Evolutionary conservation across 805 yeast genomes (phyloP).

Genomic region (Sugiyamaella lignohabitans): DNA sequence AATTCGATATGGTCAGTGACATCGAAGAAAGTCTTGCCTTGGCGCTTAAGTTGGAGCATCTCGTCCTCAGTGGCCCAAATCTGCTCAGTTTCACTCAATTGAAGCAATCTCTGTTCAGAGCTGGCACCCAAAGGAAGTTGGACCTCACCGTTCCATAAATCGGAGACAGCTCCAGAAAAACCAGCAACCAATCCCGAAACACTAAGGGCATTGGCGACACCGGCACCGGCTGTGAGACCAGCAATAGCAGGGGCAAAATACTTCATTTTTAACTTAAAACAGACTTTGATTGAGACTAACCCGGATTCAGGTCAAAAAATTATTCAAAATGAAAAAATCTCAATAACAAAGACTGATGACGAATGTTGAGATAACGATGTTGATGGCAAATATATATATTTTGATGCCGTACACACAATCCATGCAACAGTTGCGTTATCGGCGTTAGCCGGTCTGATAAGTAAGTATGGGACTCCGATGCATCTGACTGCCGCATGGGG

Average conservation of each 20-base stretch:
- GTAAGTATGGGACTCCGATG: too few species aligned
- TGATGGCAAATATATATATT: too few species aligned
- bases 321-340: too few species aligned
- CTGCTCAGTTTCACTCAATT: slow-evolving; percentile 10
- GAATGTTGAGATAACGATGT: too few species aligned
- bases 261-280: background rate
- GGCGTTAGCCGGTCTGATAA: too few species aligned
- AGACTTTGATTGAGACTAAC: too few species aligned
- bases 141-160: background rate
- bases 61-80: slow-evolving; percentile 37
- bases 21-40: slow-evolving; percentile 56
- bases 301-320: too few species aligned
- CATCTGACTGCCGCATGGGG: too few species aligned
- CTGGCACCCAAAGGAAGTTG: background rate
- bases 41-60: slow-evolving; percentile 38
- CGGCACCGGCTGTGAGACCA: background rate
- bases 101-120: slow-evolving; percentile 13
- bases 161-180: background rate
- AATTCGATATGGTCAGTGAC: slow-evolving; percentile 42
- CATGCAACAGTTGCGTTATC: too few species aligned
- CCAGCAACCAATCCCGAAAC: background rate
- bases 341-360: too few species aligned
- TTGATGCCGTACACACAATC: too few species aligned
- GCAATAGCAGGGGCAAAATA: background rate
- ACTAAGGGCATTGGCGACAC: background rate